Base-by-base conservation (phyloP, 148 eudicot species). In the Camellia sinensis region DNA sequence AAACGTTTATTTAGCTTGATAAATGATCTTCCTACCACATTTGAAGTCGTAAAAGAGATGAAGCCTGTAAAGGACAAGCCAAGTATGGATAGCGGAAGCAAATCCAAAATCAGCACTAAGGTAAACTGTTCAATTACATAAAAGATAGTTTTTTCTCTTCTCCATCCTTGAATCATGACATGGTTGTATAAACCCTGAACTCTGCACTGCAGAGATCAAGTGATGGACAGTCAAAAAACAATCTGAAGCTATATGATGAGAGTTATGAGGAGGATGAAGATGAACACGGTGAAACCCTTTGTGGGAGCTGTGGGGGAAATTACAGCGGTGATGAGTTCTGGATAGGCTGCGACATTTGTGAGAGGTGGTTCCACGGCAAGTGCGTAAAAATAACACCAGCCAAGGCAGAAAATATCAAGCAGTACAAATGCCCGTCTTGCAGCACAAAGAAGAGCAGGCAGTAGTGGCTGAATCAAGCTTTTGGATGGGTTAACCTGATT, bases 11-110 rank as follows among this genome's bases (percentile, higher is more conserved):
- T 85, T 73, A 87, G 83, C 88, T n/a, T 89, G 85, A 89, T 89
- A 56, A 89, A 89, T 75, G 91, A 89, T 29, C 83, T 87, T 79
- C 89, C 91, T 7, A 89, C 91, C n/a, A 81, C 83, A 59, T 89
- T 85, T 73, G 89, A 89, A 83, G 86, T 87, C 18, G 91, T 89
- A n/a, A 79, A 89, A 18, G 91, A 85, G 48, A 83, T 85, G 74
- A 89, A 89, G 77, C 88, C 87, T 14, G 37, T 78, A 8, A 87
- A 86, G 78, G 90, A 89, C 82, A 89, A 89, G 77, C 85, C 85
- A 52, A 87, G 59, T 59, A 79, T 81, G 15, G 89, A 89, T 74
- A 85, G 80, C 67, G 89, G 91, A 73, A 89, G 81, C 87, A 89
- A 83, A 80, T 81, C 86, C 72, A 84, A 84, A 66, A 61, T 76